phyloP scores from a whole-genome alignment of 805 yeast genomes.

The Suhomyces emberorum region DNA sequence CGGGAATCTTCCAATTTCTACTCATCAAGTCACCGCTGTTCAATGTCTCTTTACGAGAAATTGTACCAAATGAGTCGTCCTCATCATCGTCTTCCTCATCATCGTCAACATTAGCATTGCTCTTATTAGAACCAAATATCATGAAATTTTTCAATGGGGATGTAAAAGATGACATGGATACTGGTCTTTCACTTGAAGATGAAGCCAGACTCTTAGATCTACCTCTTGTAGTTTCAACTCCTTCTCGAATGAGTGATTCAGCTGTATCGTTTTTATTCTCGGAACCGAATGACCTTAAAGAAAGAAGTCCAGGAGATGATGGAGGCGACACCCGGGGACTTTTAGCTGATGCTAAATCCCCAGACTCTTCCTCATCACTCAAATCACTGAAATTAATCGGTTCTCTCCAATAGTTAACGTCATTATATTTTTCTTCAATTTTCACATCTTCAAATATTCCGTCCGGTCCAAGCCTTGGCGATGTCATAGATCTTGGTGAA shows the following conservation, averaged over 20 bases:
- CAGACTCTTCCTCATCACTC: conserved; percentile 27
- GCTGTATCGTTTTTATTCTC: background rate
- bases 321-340: conserved; percentile 14
- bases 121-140: conserved; percentile 32
- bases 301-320: conserved; percentile 8
- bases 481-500: conserved; percentile 19
- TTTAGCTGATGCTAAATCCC: background rate
- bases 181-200: conserved; percentile 24
- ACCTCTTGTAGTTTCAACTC: conserved; percentile 1
- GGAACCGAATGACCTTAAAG: conserved; percentile 4
- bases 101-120: conserved; percentile 25
- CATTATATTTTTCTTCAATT: conserved; percentile 67
- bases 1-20: conserved; percentile 8
- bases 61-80: conserved; percentile 19
- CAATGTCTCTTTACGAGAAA: conserved; percentile 4
- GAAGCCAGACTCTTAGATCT: conserved; percentile 7
- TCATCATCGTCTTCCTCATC: conserved; percentile 22
- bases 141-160: conserved; percentile 42
- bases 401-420: conserved; percentile 89
- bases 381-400: conserved; percentile 66
- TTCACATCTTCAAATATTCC: conserved; percentile 16
- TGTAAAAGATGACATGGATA: conserved; percentile 32
- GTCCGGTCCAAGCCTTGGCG: conserved; percentile 34
- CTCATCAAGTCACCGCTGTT: conserved; percentile 14
- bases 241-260: background rate